These are phyloP conservation scores for Chalaropsis thielavioides DNA, from an alignment of 2,329 filamentous ascomycete species.

Conservation along the genomic window DNA sequence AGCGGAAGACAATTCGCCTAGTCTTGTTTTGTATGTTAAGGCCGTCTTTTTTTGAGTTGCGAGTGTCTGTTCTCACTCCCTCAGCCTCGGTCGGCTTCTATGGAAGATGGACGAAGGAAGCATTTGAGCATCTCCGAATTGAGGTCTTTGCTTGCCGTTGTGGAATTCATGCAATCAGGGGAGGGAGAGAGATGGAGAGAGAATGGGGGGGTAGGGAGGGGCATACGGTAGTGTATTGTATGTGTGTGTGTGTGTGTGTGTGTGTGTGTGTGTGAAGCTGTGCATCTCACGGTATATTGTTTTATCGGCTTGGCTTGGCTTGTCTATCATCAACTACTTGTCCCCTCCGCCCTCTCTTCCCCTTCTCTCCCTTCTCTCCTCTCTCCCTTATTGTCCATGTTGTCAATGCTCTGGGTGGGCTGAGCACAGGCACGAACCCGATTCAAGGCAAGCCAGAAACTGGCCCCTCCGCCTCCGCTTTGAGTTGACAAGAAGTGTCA, in stretches of 20 bases:
- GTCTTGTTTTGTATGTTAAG: not conserved
- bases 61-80: not conserved
- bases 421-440: not conserved
- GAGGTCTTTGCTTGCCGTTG: not conserved
- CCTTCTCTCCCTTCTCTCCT: not conserved
- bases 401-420: not conserved
- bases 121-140: too few relatives aligned
- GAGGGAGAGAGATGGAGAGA: too few relatives aligned
- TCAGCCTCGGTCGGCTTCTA: not conserved
- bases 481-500: not conserved
- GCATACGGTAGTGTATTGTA: too few relatives aligned
- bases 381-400: not conserved
- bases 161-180: too few relatives aligned
- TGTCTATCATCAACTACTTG: too few relatives aligned
- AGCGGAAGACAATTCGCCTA: not conserved
- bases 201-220: too few relatives aligned
- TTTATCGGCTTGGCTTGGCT: too few relatives aligned
- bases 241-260: too few relatives aligned
- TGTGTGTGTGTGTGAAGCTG: too few relatives aligned
- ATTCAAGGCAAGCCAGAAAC: not conserved
- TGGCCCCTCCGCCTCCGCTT: not conserved
- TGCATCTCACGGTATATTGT: too few relatives aligned
- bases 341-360: not conserved
- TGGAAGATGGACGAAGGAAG: not conserved
- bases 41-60: not conserved